Conservation (phyloP, 2,329 filamentous ascomycete genomes). For the Fusarium multiceps region DNA sequence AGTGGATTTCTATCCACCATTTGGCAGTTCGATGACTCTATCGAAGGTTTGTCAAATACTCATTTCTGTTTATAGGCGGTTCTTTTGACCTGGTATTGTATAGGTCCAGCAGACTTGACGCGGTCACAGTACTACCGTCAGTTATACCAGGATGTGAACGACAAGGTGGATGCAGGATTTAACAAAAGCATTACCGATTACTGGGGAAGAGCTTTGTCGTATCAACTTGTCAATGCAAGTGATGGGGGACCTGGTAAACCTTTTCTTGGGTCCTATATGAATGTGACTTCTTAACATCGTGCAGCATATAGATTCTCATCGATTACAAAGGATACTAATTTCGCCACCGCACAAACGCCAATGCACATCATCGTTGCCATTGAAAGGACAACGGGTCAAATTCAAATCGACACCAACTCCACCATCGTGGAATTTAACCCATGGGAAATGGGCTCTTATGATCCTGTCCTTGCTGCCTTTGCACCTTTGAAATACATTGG, state of each 20-base stretch:
- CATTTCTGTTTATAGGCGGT: no score
- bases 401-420: constrained; percentile 69
- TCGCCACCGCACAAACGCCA: constrained; percentile 71
- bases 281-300: no score
- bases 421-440: constrained; percentile 84
- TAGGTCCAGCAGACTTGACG: constrained; percentile 27
- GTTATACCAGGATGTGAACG: constrained; percentile 66
- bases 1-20: constrained; percentile 29
- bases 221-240: constrained; percentile 79
- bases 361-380: constrained; percentile 80
- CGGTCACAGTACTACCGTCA: constrained; percentile 67
- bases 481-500: constrained; percentile 77
- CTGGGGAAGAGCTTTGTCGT: constrained; percentile 81
- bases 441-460: constrained; percentile 81
- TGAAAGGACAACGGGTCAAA: constrained; percentile 70
- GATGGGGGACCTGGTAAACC: constrained; percentile 66
- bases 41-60: constrained; percentile 46
- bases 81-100: background rate
- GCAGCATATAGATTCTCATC: constrained; percentile 74
- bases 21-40: constrained; percentile 33
- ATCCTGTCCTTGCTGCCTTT: constrained; percentile 78
- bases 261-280: no score
- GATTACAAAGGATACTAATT: constrained; percentile 63
- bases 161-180: constrained; percentile 72
- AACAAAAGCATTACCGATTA: constrained; percentile 79